A percentile compares a stretch with the other conserved stretches of the same genome.
Evolutionary conservation across 208 protist species (phyloP).

Genomic region (Crithidia fasciculata): DNA sequence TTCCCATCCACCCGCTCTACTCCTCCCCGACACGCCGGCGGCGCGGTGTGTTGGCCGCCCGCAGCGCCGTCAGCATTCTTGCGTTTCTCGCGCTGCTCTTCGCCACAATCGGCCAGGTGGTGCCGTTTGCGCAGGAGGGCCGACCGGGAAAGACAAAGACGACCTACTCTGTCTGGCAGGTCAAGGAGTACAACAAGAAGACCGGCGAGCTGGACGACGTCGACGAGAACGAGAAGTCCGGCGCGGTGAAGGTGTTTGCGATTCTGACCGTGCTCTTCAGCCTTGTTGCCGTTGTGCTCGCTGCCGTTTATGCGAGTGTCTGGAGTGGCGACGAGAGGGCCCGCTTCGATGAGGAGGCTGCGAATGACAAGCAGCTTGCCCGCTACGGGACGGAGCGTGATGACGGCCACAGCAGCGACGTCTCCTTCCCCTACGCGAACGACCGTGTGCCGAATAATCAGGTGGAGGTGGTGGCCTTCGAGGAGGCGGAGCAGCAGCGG

Average conservation of each 20-base stretch:
- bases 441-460: background rate
- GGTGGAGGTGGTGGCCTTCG: conserved; percentile 5
- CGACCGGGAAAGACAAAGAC: background rate
- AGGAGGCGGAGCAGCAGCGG: conserved; percentile 2
- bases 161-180: conserved; percentile 13
- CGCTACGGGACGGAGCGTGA: background rate
- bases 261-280: conserved; percentile 9
- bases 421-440: conserved; percentile 14
- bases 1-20: conserved; percentile 18
- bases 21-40: background rate
- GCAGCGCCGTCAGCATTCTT: conserved; percentile 1
- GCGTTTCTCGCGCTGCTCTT: conserved; percentile 6
- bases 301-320: conserved; percentile 13
- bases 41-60: conserved; percentile 5
- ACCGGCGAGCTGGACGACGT: too few relatives aligned
- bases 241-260: background rate
- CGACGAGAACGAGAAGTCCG: background rate
- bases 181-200: background rate
- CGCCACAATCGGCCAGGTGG: conserved; percentile 2
- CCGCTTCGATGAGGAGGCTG: background rate
- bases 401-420: background rate
- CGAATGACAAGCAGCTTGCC: conserved; percentile 4
- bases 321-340: background rate
- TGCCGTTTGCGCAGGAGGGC: conserved; percentile 7
- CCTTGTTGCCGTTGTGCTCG: conserved; percentile 18